A percentile compares a stretch with the other conserved stretches of the same genome.
phyloP scores from a whole-genome alignment of 306 rosid genomes.

The Sicyos edulis region DNA sequence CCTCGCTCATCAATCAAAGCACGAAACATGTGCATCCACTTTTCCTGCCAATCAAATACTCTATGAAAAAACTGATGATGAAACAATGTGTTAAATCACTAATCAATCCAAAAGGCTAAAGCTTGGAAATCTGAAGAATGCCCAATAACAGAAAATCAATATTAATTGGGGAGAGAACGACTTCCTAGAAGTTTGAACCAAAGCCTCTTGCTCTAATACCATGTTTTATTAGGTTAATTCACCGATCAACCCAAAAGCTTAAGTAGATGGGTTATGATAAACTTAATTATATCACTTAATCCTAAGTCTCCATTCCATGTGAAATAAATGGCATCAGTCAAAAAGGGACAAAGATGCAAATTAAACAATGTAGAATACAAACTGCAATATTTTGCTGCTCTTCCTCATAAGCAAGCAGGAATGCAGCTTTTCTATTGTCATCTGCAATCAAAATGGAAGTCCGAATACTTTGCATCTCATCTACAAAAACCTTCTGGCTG shows the following conservation, averaged over 20 bases:
- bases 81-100: neutral
- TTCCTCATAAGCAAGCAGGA: constrained; percentile 78
- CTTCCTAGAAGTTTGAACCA: no score
- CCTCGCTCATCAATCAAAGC: constrained; percentile 96
- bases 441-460: constrained; percentile 61
- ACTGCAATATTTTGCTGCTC: constrained; percentile 87
- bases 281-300: no score
- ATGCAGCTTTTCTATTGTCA: constrained; percentile 75
- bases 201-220: no score
- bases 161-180: no score
- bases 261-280: no score
- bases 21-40: constrained; percentile 94
- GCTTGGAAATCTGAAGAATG: no score
- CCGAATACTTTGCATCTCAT: constrained; percentile 64
- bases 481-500: constrained; percentile 64
- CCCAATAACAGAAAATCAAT: no score
- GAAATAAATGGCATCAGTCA: neutral
- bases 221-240: no score
- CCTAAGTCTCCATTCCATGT: neutral
- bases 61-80: constrained; percentile 16
- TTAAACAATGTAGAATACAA: constrained; percentile 30
- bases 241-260: no score
- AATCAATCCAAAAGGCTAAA: no score
- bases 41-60: constrained; percentile 59
- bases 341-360: constrained; percentile 13